A percentile compares a stretch with the other conserved stretches of the same genome.
phyloP scores from a whole-genome alignment of 108 stramenopile genomes.

The Nitzschia inconspicua region DNA sequence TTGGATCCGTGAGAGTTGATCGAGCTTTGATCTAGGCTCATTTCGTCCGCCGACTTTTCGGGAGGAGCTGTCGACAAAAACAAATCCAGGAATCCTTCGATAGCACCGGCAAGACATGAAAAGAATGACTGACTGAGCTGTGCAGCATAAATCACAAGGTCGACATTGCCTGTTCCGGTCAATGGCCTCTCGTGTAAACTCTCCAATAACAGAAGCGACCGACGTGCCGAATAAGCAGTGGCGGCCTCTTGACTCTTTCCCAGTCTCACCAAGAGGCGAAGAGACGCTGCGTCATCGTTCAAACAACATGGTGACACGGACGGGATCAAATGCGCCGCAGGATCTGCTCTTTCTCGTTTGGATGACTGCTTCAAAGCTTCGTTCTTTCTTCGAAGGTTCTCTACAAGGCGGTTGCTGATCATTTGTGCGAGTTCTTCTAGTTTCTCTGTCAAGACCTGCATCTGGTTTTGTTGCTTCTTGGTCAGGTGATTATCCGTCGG shows the following conservation, averaged over 20 bases:
- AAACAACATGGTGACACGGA: conserved; percentile 72
- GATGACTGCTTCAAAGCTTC: conserved; percentile 78
- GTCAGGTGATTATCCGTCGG: conserved; percentile 48
- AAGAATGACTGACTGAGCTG: conserved; percentile 87
- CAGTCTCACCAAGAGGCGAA: conserved; percentile 71
- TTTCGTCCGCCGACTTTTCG: conserved; percentile 21
- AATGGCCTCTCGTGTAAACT: conserved; percentile 80
- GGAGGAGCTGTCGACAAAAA: conserved; percentile 37
- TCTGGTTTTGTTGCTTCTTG: conserved; percentile 50
- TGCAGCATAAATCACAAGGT: conserved; percentile 81
- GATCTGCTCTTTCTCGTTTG: conserved; percentile 76
- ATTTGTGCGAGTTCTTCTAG: conserved; percentile 53
- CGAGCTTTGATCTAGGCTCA: conserved; percentile 31
- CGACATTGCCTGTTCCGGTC: conserved; percentile 58
- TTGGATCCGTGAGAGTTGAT: conserved; percentile 31
- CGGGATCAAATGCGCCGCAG: conserved; percentile 53
- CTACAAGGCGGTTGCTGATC: conserved; percentile 68
- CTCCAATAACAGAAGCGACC: conserved; percentile 58
- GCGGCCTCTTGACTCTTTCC: conserved; percentile 80
- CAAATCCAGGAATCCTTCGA: conserved; percentile 82
- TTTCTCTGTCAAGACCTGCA: conserved; percentile 38
- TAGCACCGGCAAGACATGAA: conserved; percentile 67
- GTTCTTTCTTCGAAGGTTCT: conserved; percentile 77
- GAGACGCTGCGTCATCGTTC: conserved; percentile 69
- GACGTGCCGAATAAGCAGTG: conserved; percentile 68